Conservation (phyloP, 2,329 filamentous ascomycete genomes). For the Trichoderma gracile region DNA sequence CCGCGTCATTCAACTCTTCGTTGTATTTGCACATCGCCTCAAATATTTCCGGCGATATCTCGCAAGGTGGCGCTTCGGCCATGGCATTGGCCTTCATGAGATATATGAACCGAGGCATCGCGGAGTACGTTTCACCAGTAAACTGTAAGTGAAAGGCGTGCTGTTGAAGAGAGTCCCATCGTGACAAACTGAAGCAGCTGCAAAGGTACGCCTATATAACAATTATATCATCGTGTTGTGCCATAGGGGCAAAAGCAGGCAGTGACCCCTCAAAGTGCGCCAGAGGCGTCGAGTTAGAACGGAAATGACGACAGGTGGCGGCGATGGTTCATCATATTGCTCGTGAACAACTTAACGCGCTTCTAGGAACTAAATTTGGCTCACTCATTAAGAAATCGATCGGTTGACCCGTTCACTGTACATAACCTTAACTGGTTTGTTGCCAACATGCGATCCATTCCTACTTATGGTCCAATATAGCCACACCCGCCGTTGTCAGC, state of each 20-base stretch:
- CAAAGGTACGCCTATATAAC: background rate
- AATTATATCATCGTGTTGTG: background rate
- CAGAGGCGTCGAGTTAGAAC: constrained; percentile 6
- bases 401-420: background rate
- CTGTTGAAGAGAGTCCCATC: background rate
- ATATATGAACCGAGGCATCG: constrained; percentile 37
- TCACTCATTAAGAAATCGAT: background rate
- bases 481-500: too few relatives aligned
- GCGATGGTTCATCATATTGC: background rate
- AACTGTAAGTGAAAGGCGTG: background rate
- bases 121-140: background rate
- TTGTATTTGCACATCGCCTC: constrained; percentile 35
- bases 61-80: constrained; percentile 29
- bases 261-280: constrained; percentile 6
- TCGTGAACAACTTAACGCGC: background rate
- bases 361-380: background rate
- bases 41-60: constrained; percentile 30
- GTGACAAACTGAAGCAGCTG: rapidly evolving
- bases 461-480: too few relatives aligned
- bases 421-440: background rate
- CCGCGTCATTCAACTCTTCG: constrained; percentile 33
- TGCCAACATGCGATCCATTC: background rate
- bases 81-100: constrained; percentile 35
- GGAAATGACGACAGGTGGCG: background rate
- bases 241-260: background rate